Evolutionary conservation across 192 early-diverging fungal species (phyloP), one percentile per base, ranked within the genome.

Genomic region (Backusella morwellensis): DNA sequence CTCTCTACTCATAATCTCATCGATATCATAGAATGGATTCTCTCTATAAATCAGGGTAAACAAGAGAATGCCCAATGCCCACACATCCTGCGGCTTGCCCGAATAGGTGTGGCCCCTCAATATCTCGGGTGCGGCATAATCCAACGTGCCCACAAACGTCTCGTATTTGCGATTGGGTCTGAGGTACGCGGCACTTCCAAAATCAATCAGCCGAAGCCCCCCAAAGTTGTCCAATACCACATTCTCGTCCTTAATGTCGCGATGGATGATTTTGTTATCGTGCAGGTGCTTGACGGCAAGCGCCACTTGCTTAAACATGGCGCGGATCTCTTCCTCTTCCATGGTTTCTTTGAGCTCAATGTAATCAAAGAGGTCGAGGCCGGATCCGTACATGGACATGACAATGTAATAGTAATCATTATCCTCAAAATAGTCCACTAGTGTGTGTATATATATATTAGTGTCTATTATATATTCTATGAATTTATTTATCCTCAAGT

Each of bases 221-320:
- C 84, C 81, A 26, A 81, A 52, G 50, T 89, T 80, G 78, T 91
- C 89, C 59, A 93, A 73, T 73, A 95, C 89, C 23, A 94, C 90
- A 82, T 96, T 96, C 77, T 96, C 95, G 72, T 96, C 95, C 80
- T 96, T 96, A 78, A 96, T 95, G 80, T 96, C 95, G 21, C 93
- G 82, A 72, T 96, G 95, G 17, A 92, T 90, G 77, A 94, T 91
- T 34, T 86, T 86, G 68, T 89, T 80, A 35, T 81, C 76, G 74
- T 93, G 91, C n/a, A 93, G 68, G 75, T 92, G 90, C 44, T 80
- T 44, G 12, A 93, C 85, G 1, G 86, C 91, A 14, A 79, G 73
- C 4, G 82, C 84, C 26, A 93, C 81, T 76, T 92, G 91, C 29
- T 77, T 67, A 41, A 92, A 92, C 4, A 92, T 89, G 3, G 74